Percentiles rank a stretch among this genome's conserved stretches.
Conservation (phyloP, 2,329 filamentous ascomycete genomes). For the Phialophora expanda region DNA sequence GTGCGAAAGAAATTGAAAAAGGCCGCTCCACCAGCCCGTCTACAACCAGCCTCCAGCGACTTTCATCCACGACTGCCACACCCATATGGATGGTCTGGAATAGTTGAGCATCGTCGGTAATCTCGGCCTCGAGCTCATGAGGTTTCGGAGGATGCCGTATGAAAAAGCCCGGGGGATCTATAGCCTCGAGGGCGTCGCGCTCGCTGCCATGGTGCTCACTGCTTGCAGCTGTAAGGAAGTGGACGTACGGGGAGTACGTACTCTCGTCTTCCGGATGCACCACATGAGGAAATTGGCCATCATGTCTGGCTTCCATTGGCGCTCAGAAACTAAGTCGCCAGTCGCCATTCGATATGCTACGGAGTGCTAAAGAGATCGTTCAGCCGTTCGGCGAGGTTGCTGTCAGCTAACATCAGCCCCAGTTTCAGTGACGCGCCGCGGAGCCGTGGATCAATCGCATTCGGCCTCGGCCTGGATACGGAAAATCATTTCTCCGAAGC, state of each 20-base stretch:
- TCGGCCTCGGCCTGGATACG: constrained; percentile 7
- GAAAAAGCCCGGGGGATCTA: constrained; percentile 32
- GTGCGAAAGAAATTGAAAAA: constrained; percentile 40
- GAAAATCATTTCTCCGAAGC: not conserved
- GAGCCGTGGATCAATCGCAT: not conserved
- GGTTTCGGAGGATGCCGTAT: constrained; percentile 41
- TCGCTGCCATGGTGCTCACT: constrained; percentile 17
- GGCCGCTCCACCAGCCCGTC: constrained; percentile 44
- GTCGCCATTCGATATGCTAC: not conserved
- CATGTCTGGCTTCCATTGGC: not conserved
- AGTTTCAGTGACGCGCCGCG: not conserved
- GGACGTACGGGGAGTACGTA: constrained; percentile 21
- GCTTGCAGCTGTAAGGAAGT: constrained; percentile 10
- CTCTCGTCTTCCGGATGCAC: constrained; percentile 7
- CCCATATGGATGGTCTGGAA: constrained; percentile 49
- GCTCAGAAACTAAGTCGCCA: not conserved
- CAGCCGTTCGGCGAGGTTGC: not conserved
- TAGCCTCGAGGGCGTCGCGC: constrained; percentile 28
- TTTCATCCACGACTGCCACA: constrained; percentile 41
- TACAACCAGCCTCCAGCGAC: constrained; percentile 42
- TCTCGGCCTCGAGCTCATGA: constrained; percentile 39
- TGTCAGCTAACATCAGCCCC: constrained; percentile 1
- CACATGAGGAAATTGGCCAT: not conserved
- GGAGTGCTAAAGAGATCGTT: not conserved
- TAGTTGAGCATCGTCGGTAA: constrained; percentile 42